phyloP scores from a whole-genome alignment of 2,329 filamentous ascomycete species.

The Arthrobotrys iridis region DNA sequence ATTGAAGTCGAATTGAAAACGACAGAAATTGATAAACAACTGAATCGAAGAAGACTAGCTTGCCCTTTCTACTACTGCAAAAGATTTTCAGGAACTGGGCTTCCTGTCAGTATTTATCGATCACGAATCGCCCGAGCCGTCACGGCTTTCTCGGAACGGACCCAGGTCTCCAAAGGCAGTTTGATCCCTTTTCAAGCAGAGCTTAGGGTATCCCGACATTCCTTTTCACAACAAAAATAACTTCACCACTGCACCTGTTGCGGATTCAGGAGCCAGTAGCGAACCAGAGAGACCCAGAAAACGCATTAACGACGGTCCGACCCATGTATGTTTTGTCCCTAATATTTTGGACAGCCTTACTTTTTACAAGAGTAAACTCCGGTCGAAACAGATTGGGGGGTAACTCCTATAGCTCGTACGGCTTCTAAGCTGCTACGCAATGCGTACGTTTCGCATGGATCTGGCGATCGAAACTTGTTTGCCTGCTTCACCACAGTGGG shows the following conservation, averaged over 20 bases:
- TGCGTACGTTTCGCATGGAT: conserved; percentile 7
- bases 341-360: conserved; percentile 34
- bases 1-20: conserved; percentile 17
- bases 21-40: conserved; percentile 5
- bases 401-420: conserved; percentile 34
- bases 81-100: background rate
- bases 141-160: conserved; percentile 15
- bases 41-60: conserved; percentile 51
- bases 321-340: conserved; percentile 31
- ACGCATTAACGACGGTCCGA: conserved; percentile 15
- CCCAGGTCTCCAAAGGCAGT: conserved; percentile 2
- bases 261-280: conserved; percentile 40
- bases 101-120: conserved; percentile 47
- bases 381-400: conserved; percentile 42
- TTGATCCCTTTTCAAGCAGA: conserved; percentile 18
- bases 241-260: conserved; percentile 5
- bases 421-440: conserved; percentile 16
- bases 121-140: conserved; percentile 16
- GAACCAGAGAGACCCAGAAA: conserved; percentile 23
- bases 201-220: background rate
- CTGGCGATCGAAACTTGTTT: conserved; percentile 13
- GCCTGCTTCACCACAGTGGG: conserved; percentile 5
- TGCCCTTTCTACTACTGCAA: conserved; percentile 12
- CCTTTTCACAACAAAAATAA: background rate
- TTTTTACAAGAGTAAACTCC: conserved; percentile 22